These are phyloP conservation scores for Anisodus acutangulus DNA, from an alignment of 257 asterid species.

Conservation along the genomic window DNA sequence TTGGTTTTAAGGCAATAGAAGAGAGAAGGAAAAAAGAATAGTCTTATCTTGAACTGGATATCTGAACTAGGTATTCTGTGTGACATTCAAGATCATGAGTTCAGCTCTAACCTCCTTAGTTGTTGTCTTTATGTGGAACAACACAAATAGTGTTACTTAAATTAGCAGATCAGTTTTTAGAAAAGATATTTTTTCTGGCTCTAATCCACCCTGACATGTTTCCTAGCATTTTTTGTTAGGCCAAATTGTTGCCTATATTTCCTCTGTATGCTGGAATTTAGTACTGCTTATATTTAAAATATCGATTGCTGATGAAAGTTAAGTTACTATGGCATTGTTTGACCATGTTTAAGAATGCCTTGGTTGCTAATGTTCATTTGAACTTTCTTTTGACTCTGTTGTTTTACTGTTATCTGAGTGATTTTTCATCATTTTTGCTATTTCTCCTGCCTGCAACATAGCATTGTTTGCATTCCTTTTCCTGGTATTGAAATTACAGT, in stretches of 20 bases:
- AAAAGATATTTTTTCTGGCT: not conserved
- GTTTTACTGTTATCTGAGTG: not conserved
- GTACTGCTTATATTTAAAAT: not conserved
- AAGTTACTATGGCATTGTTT: not conserved
- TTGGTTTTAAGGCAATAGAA: too few species aligned
- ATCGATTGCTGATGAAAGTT: not conserved
- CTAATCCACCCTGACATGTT: not conserved
- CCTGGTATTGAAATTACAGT: not conserved
- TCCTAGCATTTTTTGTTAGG: not conserved
- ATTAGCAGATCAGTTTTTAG: not conserved
- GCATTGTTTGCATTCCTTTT: slow-evolving; percentile 3
- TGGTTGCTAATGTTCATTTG: not conserved
- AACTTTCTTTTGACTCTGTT: too few species aligned
- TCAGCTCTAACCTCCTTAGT: slow-evolving; percentile 13
- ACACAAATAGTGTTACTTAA: not conserved
- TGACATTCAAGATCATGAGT: slow-evolving; percentile 5
- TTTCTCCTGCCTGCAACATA: not conserved
- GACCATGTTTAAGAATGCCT: not conserved
- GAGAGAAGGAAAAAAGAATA: too few species aligned
- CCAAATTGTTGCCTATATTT: not conserved
- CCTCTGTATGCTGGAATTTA: not conserved
- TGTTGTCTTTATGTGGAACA: not conserved
- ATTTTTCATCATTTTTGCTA: not conserved
- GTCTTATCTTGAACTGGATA: slow-evolving; percentile 4
- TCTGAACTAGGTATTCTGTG: not conserved